phyloP scores from a whole-genome alignment of 306 rosid species.

The Mimosa bimucronata region DNA sequence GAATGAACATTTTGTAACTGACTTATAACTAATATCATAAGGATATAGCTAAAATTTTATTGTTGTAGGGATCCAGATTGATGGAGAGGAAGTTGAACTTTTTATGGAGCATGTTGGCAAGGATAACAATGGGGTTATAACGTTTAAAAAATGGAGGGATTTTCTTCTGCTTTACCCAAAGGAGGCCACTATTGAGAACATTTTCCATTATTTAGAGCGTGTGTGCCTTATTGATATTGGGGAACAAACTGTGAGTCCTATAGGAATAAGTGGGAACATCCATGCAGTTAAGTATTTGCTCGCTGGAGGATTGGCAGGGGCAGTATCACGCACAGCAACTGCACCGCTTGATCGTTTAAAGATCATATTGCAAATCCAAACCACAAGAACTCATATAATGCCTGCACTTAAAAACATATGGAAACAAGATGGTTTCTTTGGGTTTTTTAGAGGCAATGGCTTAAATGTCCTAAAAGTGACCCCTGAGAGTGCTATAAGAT shows the following conservation, averaged over 20 bases:
- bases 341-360: slow-evolving; percentile 96
- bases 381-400: slow-evolving; percentile 54
- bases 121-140: slow-evolving; percentile 87
- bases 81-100: slow-evolving; percentile 84
- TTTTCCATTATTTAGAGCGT: slow-evolving; percentile 89
- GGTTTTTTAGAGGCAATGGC: slow-evolving; percentile 92
- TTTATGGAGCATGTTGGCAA: slow-evolving; percentile 91
- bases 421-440: slow-evolving; percentile 75
- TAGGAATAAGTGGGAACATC: slow-evolving; percentile 77
- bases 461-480: slow-evolving; percentile 92
- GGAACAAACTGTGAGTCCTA: slow-evolving; percentile 82
- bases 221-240: slow-evolving; percentile 91
- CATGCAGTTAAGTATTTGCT: slow-evolving; percentile 81
- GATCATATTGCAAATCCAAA: slow-evolving; percentile 85
- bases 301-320: slow-evolving; percentile 96
- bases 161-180: slow-evolving; percentile 92
- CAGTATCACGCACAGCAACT: slow-evolving; percentile 89
- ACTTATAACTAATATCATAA: too few relatives aligned
- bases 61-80: slow-evolving; percentile 86
- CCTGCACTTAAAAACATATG: slow-evolving; percentile 74
- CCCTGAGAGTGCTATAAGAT: slow-evolving; percentile 93
- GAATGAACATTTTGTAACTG: too few relatives aligned
- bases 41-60: not conserved
- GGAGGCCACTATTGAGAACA: slow-evolving; percentile 92
- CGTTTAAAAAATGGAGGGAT: slow-evolving; percentile 96